phyloP scores from a whole-genome alignment of 2,329 filamentous ascomycete genomes.

The Ilyonectria sp. region DNA sequence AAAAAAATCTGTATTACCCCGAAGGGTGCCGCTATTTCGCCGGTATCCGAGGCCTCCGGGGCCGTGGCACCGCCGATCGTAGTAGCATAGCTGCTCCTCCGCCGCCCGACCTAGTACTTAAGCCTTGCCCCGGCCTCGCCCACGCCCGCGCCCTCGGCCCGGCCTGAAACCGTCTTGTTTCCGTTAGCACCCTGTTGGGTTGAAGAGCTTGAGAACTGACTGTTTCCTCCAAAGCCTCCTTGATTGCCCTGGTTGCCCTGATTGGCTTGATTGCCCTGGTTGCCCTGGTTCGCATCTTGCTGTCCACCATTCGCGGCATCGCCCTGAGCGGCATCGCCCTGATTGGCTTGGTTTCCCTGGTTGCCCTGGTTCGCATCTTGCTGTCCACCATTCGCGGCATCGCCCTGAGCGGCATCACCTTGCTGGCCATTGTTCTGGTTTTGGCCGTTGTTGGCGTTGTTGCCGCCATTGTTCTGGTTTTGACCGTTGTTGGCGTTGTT shows the following conservation, averaged over 20 bases:
- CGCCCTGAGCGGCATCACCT: conserved; percentile 7
- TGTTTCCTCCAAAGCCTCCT: conserved; percentile 1
- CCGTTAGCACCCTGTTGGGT: conserved; percentile 1
- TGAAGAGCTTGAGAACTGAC: conserved; percentile 5
- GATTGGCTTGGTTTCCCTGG: conserved; percentile 5
- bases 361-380: conserved; percentile 7
- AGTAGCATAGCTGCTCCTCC: not conserved
- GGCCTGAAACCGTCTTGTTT: conserved; percentile 9
- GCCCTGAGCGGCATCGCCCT: conserved; percentile 5
- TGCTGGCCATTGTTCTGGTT: conserved; percentile 27
- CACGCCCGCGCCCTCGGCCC: conserved; percentile 4
- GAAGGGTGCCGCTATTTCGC: not conserved
- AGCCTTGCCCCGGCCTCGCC: conserved; percentile 6
- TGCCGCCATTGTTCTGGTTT: conserved; percentile 29
- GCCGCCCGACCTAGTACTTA: not conserved
- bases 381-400: conserved; percentile 6
- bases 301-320: no score
- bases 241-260: conserved; percentile 15
- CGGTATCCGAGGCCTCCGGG: conserved; percentile 5
- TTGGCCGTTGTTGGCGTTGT: conserved; percentile 21
- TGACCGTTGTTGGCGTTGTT: conserved; percentile 33
- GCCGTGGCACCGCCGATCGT: not conserved
- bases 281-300: not conserved
- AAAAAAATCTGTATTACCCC: not conserved
- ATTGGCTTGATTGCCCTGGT: conserved; percentile 16